A percentile compares a stretch with the other conserved stretches of the same genome.
These are phyloP conservation scores for Euryodendron excelsum DNA, from an alignment of 148 eudicot genomes.

Conservation along the genomic window DNA sequence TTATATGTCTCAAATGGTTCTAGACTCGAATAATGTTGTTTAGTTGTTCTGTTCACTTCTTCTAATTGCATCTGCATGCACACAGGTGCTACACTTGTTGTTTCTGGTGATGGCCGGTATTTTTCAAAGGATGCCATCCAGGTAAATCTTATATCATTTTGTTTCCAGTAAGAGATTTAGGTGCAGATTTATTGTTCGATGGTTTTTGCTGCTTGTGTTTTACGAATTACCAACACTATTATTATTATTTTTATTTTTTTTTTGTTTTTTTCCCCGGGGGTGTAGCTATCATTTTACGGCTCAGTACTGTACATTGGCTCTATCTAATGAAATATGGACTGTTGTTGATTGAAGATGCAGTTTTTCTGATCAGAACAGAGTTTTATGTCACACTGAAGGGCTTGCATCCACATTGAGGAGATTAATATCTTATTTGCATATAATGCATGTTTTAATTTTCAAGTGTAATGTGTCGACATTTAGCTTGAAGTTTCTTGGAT, in stretches of 20 bases:
- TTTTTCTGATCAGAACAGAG: too few relatives aligned
- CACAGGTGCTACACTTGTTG: constrained; percentile 94
- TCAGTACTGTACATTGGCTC: neutral
- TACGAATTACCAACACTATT: neutral
- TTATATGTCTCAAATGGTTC: neutral
- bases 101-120: constrained; percentile 99
- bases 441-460: neutral
- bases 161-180: neutral
- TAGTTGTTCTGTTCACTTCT: neutral
- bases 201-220: neutral
- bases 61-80: constrained; percentile 13
- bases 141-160: constrained; percentile 35
- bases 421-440: neutral
- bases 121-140: constrained; percentile 92
- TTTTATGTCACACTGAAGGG: too few relatives aligned
- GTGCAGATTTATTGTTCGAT: neutral
- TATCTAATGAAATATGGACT: neutral
- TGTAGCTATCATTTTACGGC: neutral
- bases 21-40: neutral
- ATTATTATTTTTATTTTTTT: too few relatives aligned
- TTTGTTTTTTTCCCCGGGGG: neutral
- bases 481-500: neutral
- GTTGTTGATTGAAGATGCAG: neutral
- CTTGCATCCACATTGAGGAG: neutral
- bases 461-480: neutral